phyloP scores from a whole-genome alignment of 441 rosid species.

The Aquilaria agallochum region DNA sequence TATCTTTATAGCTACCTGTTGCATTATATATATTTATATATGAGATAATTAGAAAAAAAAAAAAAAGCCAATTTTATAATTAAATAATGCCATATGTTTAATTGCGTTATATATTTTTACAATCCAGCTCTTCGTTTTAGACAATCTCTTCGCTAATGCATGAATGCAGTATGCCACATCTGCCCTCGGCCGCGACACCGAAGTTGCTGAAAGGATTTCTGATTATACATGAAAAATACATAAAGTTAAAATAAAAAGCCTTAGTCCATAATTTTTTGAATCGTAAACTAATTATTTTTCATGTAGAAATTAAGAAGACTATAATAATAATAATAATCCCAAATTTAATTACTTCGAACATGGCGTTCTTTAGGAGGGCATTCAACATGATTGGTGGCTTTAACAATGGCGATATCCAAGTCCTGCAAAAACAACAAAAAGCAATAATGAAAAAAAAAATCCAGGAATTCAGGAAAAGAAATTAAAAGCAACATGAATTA shows the following conservation, averaged over 20 bases:
- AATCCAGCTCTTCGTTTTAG: constrained; percentile 69
- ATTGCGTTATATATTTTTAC: constrained; percentile 22
- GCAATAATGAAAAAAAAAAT: neutral
- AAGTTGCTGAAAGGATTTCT: constrained; percentile 76
- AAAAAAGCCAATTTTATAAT: neutral
- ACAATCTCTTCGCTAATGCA: constrained; percentile 63
- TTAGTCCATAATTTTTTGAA: neutral
- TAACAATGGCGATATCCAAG: constrained; percentile 75
- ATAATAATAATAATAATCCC: too few relatives aligned
- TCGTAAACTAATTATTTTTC: too few relatives aligned
- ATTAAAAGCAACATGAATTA: neutral
- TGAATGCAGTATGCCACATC: constrained; percentile 82
- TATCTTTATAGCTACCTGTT: constrained; percentile 72
- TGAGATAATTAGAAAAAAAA: neutral
- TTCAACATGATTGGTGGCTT: constrained; percentile 78
- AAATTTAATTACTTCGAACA: constrained; percentile 44
- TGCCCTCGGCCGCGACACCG: constrained; percentile 66
- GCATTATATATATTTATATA: neutral
- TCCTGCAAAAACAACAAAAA: constrained; percentile 30
- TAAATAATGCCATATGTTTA: neutral
- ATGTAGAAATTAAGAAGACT: neutral
- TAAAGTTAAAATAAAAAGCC: neutral
- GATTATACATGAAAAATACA: neutral
- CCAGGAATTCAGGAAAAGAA: neutral
- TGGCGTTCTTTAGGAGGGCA: constrained; percentile 84